Percentiles rank a stretch among this genome's conserved stretches.
These are phyloP conservation scores for Bothriochloa decipiens DNA, from an alignment of 176 grass and related monocot genomes.

Conservation along the genomic window DNA sequence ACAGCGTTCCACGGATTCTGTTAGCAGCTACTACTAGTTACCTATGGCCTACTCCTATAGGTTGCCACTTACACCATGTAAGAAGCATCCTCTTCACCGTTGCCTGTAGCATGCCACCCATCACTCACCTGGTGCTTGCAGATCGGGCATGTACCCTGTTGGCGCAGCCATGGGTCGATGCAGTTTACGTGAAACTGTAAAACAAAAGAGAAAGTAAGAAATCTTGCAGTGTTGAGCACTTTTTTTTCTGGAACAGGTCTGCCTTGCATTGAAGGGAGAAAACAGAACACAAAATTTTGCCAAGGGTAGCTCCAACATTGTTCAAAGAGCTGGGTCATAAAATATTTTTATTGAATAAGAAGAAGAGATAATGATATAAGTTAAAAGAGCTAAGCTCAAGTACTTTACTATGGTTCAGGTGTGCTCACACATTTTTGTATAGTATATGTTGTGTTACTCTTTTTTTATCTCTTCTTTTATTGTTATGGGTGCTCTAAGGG, in stretches of 20 bases:
- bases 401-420: too few relatives aligned
- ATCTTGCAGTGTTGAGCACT: background rate
- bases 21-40: constrained; percentile 34
- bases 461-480: background rate
- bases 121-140: constrained; percentile 82
- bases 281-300: background rate
- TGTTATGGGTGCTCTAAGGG: too few relatives aligned
- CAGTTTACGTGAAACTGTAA: constrained; percentile 84
- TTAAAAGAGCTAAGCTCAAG: background rate
- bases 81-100: constrained; percentile 59
- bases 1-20: background rate
- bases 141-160: constrained; percentile 92
- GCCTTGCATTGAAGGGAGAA: background rate
- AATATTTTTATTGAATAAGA: too few relatives aligned
- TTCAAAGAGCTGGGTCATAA: too few relatives aligned
- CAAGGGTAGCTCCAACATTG: background rate
- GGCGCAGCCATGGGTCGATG: constrained; percentile 96
- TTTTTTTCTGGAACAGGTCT: background rate
- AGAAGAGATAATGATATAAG: too few relatives aligned
- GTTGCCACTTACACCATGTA: constrained; percentile 64
- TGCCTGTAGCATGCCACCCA: constrained; percentile 45
- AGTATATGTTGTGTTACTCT: too few relatives aligned
- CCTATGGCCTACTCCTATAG: constrained; percentile 9
- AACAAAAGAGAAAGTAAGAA: constrained; percentile 25
- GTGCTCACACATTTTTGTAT: too few relatives aligned